Conservation (phyloP, 345 rosid genomes). For the Euphorbia tirucalli region DNA sequence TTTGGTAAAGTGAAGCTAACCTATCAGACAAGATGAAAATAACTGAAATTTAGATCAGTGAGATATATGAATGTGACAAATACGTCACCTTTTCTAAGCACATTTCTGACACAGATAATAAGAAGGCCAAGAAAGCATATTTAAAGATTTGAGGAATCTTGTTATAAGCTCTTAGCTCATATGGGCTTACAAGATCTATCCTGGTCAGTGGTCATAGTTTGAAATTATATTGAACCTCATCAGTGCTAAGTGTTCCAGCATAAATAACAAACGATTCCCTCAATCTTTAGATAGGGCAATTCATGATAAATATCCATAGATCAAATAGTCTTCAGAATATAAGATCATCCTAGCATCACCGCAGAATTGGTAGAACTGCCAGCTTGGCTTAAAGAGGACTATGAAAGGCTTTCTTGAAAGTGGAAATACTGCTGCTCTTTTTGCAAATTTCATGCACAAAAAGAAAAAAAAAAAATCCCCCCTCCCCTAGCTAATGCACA, state of each 20-base stretch:
- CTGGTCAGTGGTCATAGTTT: neutral
- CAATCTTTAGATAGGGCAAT: neutral
- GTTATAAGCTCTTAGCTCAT: neutral
- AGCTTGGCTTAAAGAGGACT: neutral
- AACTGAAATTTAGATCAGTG: neutral
- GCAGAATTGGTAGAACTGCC: neutral
- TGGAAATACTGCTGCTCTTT: neutral
- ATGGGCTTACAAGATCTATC: neutral
- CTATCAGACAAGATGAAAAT: constrained; percentile 38
- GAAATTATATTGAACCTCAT: neutral
- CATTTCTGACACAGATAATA: neutral
- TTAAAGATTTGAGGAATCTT: neutral
- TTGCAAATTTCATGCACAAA: neutral
- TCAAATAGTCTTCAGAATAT: neutral
- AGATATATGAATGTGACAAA: neutral
- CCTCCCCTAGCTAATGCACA: neutral
- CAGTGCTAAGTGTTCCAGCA: neutral
- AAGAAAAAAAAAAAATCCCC: too few species aligned
- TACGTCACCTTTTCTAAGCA: neutral
- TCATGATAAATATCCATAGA: neutral
- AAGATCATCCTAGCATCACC: neutral
- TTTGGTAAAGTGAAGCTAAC: constrained; percentile 71
- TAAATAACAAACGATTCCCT: neutral
- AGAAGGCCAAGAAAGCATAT: neutral
- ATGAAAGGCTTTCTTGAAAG: neutral